phyloP scores from a whole-genome alignment of 495 filamentous ascomycete genomes.

The Daldinia caldariorum region DNA sequence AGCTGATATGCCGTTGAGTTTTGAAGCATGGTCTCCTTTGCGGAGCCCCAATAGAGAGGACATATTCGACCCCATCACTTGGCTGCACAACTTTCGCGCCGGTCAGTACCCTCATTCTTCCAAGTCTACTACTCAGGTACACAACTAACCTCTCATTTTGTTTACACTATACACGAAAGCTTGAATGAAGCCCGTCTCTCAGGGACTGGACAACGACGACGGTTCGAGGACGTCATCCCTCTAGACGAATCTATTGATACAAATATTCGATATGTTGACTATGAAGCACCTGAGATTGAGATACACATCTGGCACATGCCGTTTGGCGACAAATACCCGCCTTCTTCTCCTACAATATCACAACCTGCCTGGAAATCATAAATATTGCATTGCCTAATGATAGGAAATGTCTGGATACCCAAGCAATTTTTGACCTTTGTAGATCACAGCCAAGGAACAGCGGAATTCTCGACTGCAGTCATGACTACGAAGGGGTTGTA shows the following conservation, averaged over 20 bases:
- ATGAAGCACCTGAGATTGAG: not conserved
- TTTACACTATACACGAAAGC: not conserved
- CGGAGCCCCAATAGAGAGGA: not conserved
- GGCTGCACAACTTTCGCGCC: not conserved
- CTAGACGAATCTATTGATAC: not conserved
- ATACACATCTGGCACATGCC: not conserved
- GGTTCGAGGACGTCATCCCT: not conserved
- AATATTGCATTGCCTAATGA: not conserved
- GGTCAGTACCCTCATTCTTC: not conserved
- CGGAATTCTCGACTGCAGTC: not conserved
- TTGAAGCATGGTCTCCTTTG: not conserved
- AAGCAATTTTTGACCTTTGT: not conserved
- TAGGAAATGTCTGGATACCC: not conserved
- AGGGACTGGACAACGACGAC: not conserved
- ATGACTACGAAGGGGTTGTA: not conserved
- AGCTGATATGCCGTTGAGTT: not conserved
- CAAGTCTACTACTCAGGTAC: too few species aligned
- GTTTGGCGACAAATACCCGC: not conserved
- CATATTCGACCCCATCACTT: not conserved
- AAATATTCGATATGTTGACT: not conserved
- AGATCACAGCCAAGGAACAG: not conserved
- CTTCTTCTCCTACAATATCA: not conserved
- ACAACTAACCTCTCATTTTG: not conserved
- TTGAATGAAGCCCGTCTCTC: slow-evolving; percentile 2
- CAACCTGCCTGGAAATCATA: not conserved